Conservation (phyloP, 202 grass and related monocot species). For the Cymbopogon flexuosus region DNA sequence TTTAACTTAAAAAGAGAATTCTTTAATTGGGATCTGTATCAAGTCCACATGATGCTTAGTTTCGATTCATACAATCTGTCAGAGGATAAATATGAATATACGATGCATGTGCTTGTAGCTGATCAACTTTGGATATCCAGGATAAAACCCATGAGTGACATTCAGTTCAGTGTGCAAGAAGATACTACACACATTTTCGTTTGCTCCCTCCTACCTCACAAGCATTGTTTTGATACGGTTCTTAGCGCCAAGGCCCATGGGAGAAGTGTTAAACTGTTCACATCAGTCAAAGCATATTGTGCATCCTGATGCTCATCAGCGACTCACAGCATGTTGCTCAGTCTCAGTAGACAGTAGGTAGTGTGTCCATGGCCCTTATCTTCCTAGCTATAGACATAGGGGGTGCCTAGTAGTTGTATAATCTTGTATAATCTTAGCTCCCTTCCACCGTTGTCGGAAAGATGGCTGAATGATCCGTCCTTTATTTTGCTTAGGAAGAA, state of each 20-base stretch:
- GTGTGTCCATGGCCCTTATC: neutral
- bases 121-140: neutral
- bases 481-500: constrained; percentile 47
- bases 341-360: constrained; percentile 15
- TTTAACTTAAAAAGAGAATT: neutral
- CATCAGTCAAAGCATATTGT: neutral
- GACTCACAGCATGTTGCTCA: neutral
- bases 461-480: constrained; percentile 22
- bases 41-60: neutral
- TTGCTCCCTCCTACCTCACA: neutral
- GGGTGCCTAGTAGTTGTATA: constrained; percentile 9
- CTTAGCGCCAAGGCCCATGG: neutral
- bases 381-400: constrained; percentile 16
- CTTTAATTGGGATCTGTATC: neutral
- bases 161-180: neutral
- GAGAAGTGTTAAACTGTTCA: neutral
- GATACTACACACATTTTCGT: neutral
- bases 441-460: constrained; percentile 51
- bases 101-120: neutral
- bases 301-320: neutral
- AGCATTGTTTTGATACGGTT: neutral
- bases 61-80: neutral
- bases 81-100: neutral
- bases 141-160: neutral
- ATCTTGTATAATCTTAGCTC: neutral